Evolutionary conservation across 169 alveolate genomes (phyloP).

Genomic region (Cryptosporidium sp.): DNA sequence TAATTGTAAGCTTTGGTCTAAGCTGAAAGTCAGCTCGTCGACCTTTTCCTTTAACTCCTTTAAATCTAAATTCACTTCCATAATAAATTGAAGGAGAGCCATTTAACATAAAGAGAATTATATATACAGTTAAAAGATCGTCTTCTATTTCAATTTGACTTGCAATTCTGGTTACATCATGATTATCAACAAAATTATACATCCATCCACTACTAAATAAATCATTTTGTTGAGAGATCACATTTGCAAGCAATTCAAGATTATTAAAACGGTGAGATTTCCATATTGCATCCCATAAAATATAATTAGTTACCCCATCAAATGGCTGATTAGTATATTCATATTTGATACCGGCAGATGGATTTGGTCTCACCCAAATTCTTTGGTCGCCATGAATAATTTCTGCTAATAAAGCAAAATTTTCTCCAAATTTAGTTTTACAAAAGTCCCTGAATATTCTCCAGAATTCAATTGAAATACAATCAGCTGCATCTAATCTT

Average conservation of each 20-base stretch:
- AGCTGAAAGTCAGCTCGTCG: conserved; percentile 52
- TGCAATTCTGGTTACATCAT: conserved; percentile 72
- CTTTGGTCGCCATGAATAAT: conserved; percentile 42
- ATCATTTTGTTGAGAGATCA: conserved; percentile 12
- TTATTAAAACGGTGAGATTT: conserved; percentile 23
- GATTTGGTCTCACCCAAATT: conserved; percentile 47
- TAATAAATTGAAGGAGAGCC: conserved; percentile 70
- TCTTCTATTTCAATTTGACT: conserved; percentile 29
- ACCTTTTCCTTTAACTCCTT: conserved; percentile 66
- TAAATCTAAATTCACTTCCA: conserved; percentile 64
- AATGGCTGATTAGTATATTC: conserved; percentile 36
- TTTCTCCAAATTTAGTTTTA: conserved; percentile 46
- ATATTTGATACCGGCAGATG: neutral
- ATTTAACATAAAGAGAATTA: conserved; percentile 26
- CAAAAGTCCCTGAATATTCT: conserved; percentile 44
- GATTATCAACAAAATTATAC: conserved; percentile 68
- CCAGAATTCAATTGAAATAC: conserved; percentile 60
- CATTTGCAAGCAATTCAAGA: conserved; percentile 10
- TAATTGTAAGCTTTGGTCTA: conserved; percentile 44
- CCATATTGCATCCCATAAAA: conserved; percentile 69
- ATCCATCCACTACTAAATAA: conserved; percentile 45
- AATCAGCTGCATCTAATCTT: conserved; percentile 71
- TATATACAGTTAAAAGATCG: conserved; percentile 35
- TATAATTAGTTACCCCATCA: conserved; percentile 65
- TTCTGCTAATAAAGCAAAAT: conserved; percentile 60